phyloP scores from a whole-genome alignment of 345 rosid genomes.

The Eucalyptus curtisii region DNA sequence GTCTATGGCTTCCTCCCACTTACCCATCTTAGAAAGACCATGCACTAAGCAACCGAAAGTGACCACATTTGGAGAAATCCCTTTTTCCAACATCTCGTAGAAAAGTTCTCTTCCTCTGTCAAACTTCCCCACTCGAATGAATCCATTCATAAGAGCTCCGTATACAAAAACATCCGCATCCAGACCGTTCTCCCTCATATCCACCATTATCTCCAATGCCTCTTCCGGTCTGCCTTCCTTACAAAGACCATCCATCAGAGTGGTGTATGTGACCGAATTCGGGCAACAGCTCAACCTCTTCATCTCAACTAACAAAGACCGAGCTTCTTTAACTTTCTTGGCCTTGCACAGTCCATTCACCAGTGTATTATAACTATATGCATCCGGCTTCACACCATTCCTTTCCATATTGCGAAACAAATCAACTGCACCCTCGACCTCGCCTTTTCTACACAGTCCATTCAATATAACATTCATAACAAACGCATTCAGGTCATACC shows the following conservation, averaged over 20 bases:
- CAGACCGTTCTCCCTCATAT: conserved; percentile 32
- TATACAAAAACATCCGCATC: conserved; percentile 33
- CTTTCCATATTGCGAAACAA: conserved; percentile 30
- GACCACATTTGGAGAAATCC: conserved; percentile 26
- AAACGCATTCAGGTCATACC: conserved; percentile 27
- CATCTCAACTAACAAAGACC: conserved; percentile 28
- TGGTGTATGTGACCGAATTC: conserved; percentile 24
- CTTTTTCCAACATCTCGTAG: conserved; percentile 32
- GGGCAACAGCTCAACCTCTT: conserved; percentile 19
- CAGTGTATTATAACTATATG: conserved; percentile 33
- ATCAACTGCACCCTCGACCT: conserved; percentile 12
- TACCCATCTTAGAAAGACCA: conserved; percentile 34
- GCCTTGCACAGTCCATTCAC: conserved; percentile 40
- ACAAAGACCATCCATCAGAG: conserved; percentile 49
- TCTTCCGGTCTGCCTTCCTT: conserved; percentile 36
- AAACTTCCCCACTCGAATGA: conserved; percentile 12
- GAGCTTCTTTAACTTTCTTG: conserved; percentile 23
- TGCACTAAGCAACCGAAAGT: conserved; percentile 24
- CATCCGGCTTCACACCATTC: conserved; percentile 17
- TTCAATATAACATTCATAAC: conserved; percentile 35
- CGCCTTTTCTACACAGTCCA: conserved; percentile 34
- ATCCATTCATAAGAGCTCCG: conserved; percentile 15
- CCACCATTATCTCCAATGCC: conserved; percentile 24
- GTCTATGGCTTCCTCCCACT: conserved; percentile 29
- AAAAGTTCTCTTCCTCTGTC: conserved; percentile 27